phyloP scores from a whole-genome alignment of 176 grass and related monocot species.

The Chloris gayana region DNA sequence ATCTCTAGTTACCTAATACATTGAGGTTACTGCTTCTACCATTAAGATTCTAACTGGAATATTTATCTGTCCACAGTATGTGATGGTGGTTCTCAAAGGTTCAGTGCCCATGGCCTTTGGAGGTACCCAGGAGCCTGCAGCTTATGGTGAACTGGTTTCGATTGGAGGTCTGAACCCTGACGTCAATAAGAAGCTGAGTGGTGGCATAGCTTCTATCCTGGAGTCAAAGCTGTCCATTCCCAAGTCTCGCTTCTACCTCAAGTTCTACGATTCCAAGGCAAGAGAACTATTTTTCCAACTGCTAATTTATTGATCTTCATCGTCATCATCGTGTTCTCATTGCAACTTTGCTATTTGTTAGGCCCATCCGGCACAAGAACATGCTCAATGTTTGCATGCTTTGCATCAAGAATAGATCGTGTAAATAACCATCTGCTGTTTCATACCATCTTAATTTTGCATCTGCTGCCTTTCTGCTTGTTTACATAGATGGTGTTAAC shows the following conservation, averaged over 20 bases:
- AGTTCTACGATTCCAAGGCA: constrained; percentile 85
- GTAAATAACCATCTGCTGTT: constrained; percentile 52
- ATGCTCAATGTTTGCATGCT: constrained; percentile 97
- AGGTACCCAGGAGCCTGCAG: constrained; percentile 75
- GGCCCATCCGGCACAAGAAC: constrained; percentile 82
- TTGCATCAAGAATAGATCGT: constrained; percentile 94
- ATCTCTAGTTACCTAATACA: not conserved
- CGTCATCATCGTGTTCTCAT: constrained; percentile 44
- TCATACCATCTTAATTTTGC: not conserved
- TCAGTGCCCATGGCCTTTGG: constrained; percentile 85
- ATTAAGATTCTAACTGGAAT: constrained; percentile 14
- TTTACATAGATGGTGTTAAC: not conserved
- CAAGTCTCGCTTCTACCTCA: constrained; percentile 78
- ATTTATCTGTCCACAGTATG: constrained; percentile 53
- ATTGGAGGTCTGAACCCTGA: constrained; percentile 73
- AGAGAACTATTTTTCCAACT: not conserved
- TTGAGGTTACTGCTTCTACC: not conserved
- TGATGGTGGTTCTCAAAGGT: constrained; percentile 91
- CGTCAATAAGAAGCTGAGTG: constrained; percentile 83
- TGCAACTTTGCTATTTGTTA: constrained; percentile 68
- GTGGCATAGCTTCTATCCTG: constrained; percentile 65
- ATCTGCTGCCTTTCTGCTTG: not conserved
- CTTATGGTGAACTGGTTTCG: constrained; percentile 80
- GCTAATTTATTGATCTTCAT: constrained; percentile 5
- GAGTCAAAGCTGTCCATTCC: constrained; percentile 73